Base-by-base conservation (phyloP, 2,329 filamentous ascomycete genomes). In the Phoma sp. region DNA sequence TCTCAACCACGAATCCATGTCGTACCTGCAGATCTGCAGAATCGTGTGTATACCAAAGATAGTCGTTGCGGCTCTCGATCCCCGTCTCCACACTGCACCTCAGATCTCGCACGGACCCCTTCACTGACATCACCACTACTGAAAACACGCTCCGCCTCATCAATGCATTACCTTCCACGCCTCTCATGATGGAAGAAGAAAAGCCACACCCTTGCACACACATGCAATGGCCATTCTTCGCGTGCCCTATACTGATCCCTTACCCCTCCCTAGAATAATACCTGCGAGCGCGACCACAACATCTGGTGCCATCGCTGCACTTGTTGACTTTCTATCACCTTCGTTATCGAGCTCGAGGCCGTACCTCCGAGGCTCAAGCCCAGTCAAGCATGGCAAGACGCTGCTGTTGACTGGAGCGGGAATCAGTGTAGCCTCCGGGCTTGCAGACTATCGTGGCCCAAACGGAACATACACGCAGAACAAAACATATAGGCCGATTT, bases 391-490 rank as follows among this genome's bases (percentile, higher is more conserved):
- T 83, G 81, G 9, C 82, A 78, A 88, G 59, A 87, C 87, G 0
- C 81, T 90, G 25, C 76, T 91, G 15, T 78, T 91, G 36, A 88
- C 93, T 0, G 95, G 95, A 10, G 95, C 95, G 2, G 95, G 95
- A 2, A 90, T 99, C 45, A 96, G 92, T 1, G 94, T 98, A 8
- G 91, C 93, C 4, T 96, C 92, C 10, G 95, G 95, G 0, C 83
- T 99, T 29, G 90, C 94, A 27, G 95, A 99, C 77, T 99, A 99
- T 75, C 84, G 95, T 51, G 95, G 95, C 19, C 82, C 85, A 45
- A 90, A 93, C 62, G 95, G 95, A 58, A 98, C 94, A 8, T 99
- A 99, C 73, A 88, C 92, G 38, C 83, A 95, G 69, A 98, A 98
- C 78, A 92, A 90, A 78, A 86, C 85, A 13, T 97, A 96, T 72